Conservation (phyloP, 176 grass and related monocot species). For the Saccharum spontaneum region DNA sequence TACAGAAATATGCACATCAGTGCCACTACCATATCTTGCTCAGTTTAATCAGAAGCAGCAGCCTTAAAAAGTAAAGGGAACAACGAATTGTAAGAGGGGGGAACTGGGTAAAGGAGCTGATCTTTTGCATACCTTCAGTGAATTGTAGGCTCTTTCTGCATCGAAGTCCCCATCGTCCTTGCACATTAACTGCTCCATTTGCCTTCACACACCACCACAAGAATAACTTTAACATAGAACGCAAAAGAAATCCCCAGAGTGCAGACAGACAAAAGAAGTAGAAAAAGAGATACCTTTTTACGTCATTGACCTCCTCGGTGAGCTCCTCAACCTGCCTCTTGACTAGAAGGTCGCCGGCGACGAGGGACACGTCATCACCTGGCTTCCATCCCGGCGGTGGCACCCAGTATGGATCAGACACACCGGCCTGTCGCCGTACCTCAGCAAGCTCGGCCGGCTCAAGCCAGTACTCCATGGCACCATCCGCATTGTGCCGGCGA, state of each 20-base stretch:
- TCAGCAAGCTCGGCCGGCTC: conserved; percentile 78
- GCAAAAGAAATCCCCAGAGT: not conserved
- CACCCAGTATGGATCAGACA: conserved; percentile 70
- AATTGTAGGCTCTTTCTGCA: conserved; percentile 37
- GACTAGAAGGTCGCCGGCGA: conserved; percentile 47
- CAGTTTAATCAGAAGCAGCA: conserved; percentile 17
- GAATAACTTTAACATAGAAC: conserved; percentile 14
- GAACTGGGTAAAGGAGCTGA: not conserved
- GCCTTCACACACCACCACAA: conserved; percentile 36
- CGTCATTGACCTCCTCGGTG: conserved; percentile 47
- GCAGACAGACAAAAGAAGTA: not conserved
- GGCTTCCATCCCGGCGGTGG: conserved; percentile 80
- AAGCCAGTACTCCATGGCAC: conserved; percentile 94
- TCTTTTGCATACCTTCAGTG: conserved; percentile 38
- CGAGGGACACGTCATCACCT: conserved; percentile 53
- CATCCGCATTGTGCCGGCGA: conserved; percentile 79
- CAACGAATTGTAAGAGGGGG: not conserved
- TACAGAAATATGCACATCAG: not conserved
- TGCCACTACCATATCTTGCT: conserved; percentile 1
- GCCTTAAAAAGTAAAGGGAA: not conserved
- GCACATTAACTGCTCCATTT: conserved; percentile 44
- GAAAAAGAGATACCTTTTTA: conserved; percentile 46
- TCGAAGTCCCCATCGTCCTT: conserved; percentile 43
- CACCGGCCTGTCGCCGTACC: conserved; percentile 55
- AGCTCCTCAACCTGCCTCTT: conserved; percentile 66